Evolutionary conservation across 306 rosid genomes (phyloP).

Genomic region (Crataegus laevigata): DNA sequence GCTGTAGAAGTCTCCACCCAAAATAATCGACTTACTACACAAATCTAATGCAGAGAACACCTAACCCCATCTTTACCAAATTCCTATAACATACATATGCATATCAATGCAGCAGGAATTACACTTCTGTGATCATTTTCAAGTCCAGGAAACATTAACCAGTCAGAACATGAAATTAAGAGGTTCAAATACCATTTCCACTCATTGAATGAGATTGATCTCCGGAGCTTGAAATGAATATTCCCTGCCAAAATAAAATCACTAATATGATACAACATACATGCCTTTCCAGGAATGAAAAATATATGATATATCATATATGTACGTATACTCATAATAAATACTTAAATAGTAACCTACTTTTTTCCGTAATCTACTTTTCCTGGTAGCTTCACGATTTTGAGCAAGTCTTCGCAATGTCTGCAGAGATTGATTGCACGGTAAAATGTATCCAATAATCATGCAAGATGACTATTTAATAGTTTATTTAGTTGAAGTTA

Average conservation of each 20-base stretch:
- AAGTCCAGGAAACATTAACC: background rate
- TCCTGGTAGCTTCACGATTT: constrained; percentile 98
- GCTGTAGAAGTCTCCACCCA: background rate
- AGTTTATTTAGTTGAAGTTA: constrained; percentile 2
- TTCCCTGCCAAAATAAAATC: constrained; percentile 47
- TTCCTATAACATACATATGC: background rate
- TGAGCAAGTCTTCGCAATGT: constrained; percentile 90
- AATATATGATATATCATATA: background rate
- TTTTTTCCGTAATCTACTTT: constrained; percentile 85
- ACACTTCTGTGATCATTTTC: constrained; percentile 2
- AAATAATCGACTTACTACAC: background rate
- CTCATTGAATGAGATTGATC: constrained; percentile 95
- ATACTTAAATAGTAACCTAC: constrained; percentile 25
- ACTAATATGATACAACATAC: background rate
- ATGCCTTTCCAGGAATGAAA: background rate
- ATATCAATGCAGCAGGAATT: background rate
- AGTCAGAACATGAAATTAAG: background rate
- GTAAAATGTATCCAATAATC: background rate
- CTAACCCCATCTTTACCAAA: background rate
- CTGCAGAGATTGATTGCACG: constrained; percentile 25
- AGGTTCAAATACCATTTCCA: constrained; percentile 75
- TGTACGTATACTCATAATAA: background rate
- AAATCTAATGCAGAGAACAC: background rate
- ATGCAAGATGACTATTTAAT: constrained; percentile 9
- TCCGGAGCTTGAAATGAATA: constrained; percentile 83